Percentiles rank a stretch among this genome's conserved stretches.
phyloP scores from a whole-genome alignment of 306 rosid genomes.

The Vicia sativa region DNA sequence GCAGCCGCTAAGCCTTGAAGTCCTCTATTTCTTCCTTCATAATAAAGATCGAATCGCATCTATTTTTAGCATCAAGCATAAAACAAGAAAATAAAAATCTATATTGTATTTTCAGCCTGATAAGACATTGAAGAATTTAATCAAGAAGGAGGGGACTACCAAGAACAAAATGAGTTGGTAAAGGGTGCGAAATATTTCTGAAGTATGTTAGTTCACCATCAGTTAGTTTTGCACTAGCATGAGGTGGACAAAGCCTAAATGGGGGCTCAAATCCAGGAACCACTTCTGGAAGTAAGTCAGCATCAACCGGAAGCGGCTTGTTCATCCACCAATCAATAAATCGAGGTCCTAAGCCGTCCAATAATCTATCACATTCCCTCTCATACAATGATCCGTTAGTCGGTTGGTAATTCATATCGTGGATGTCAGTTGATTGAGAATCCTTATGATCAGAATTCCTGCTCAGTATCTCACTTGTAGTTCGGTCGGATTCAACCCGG shows the following conservation, averaged over 20 bases:
- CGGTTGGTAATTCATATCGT: slow-evolving; percentile 39
- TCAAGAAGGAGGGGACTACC: slow-evolving; percentile 59
- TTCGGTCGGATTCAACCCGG: slow-evolving; percentile 29
- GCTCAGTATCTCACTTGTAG: slow-evolving; percentile 35
- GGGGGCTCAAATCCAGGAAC: slow-evolving; percentile 77
- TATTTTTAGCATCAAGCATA: slow-evolving; percentile 6
- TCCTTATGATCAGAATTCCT: slow-evolving; percentile 30
- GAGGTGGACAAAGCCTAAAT: slow-evolving; percentile 67
- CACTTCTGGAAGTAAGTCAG: slow-evolving; percentile 77
- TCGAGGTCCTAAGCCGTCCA: slow-evolving; percentile 89
- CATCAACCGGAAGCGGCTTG: slow-evolving; percentile 94
- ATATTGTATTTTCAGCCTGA: slow-evolving; percentile 1
- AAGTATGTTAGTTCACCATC: slow-evolving; percentile 66
- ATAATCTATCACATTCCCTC: slow-evolving; percentile 79
- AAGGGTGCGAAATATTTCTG: slow-evolving; percentile 67
- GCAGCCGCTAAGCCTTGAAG: slow-evolving; percentile 89
- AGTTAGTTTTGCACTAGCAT: slow-evolving; percentile 52
- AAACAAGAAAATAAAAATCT: slow-evolving; percentile 23
- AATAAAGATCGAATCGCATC: slow-evolving; percentile 6
- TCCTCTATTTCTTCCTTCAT: slow-evolving; percentile 76
- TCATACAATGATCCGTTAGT: slow-evolving; percentile 61
- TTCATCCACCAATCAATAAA: slow-evolving; percentile 92
- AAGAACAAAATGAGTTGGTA: slow-evolving; percentile 92
- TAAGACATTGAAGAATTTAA: slow-evolving; percentile 29
- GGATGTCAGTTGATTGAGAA: slow-evolving; percentile 31